A percentile compares a stretch with the other conserved stretches of the same genome.
Evolutionary conservation across 345 rosid genomes (phyloP).

Genomic region (Mangifera indica): DNA sequence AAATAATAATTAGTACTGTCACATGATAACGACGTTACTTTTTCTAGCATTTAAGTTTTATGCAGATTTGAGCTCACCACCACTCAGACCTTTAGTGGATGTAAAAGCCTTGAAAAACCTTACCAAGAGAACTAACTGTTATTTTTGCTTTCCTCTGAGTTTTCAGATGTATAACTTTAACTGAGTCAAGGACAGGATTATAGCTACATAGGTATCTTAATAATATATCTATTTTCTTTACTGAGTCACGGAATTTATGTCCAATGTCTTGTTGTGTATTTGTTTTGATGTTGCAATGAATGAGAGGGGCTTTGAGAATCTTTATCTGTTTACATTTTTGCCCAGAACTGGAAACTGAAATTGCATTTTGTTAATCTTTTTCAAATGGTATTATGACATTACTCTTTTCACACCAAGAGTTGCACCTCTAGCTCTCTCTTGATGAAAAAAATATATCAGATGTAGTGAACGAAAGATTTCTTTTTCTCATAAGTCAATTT

Average conservation of each 20-base stretch:
- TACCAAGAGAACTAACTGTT: slow-evolving; percentile 35
- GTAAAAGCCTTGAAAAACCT: slow-evolving; percentile 40
- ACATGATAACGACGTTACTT: too few relatives aligned
- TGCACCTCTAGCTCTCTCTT: neutral
- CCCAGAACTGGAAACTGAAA: neutral
- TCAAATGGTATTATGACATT: too few relatives aligned
- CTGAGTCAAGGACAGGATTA: slow-evolving; percentile 23
- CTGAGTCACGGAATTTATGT: slow-evolving; percentile 17
- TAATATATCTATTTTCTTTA: neutral
- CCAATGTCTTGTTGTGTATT: slow-evolving; percentile 19
- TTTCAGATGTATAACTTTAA: slow-evolving; percentile 18
- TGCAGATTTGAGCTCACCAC: slow-evolving; percentile 31
- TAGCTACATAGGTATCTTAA: slow-evolving; percentile 17
- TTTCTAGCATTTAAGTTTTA: slow-evolving; percentile 25
- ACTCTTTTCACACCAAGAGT: neutral
- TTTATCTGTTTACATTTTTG: slow-evolving; percentile 5
- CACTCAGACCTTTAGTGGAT: slow-evolving; percentile 48
- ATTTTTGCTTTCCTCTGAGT: slow-evolving; percentile 10
- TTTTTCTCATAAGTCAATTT: neutral
- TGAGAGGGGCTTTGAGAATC: neutral
- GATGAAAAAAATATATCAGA: too few relatives aligned
- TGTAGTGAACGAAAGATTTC: too few relatives aligned
- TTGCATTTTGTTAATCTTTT: slow-evolving; percentile 10
- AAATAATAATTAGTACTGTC: slow-evolving; percentile 23
- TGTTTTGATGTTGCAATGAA: slow-evolving; percentile 19